Conservation (phyloP, 441 rosid species). For the Rhodomyrtus psidioides region DNA sequence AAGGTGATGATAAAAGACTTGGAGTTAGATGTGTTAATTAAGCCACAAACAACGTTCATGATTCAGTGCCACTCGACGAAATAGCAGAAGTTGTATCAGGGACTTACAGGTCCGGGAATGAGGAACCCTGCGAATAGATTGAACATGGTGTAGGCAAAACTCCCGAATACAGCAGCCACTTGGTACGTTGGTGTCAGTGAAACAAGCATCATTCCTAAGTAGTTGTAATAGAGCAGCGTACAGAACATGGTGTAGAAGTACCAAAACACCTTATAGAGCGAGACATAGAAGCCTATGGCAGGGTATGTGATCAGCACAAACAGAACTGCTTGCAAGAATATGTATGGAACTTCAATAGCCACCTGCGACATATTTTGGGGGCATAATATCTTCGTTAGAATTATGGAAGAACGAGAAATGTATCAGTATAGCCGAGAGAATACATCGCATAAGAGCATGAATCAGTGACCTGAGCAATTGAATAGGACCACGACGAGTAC, state of each 20-base stretch:
- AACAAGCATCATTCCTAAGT: slow-evolving; percentile 28
- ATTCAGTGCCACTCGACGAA: too few relatives aligned
- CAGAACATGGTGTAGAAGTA: slow-evolving; percentile 25
- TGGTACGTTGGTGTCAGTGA: slow-evolving; percentile 21
- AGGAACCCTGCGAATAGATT: slow-evolving; percentile 22
- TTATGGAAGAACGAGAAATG: background rate
- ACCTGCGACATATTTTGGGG: slow-evolving; percentile 10
- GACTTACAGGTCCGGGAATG: slow-evolving; percentile 25
- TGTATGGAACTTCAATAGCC: slow-evolving; percentile 28
- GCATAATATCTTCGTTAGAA: background rate
- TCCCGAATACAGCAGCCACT: slow-evolving; percentile 17
- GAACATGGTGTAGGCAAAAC: slow-evolving; percentile 11
- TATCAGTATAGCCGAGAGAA: background rate
- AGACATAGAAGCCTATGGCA: slow-evolving; percentile 1
- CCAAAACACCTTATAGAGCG: slow-evolving; percentile 11
- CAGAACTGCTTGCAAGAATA: slow-evolving; percentile 7
- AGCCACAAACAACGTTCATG: too few relatives aligned
- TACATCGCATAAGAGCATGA: background rate
- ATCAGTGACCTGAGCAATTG: slow-evolving; percentile 27
- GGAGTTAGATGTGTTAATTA: background rate
- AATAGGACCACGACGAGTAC: slow-evolving; percentile 29
- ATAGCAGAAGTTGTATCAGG: background rate
- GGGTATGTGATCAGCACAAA: slow-evolving; percentile 9
- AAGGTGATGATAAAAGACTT: background rate
- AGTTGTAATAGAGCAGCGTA: slow-evolving; percentile 22